Conservation (phyloP, 164 flowering plant genomes). For the Platanus orientalis region DNA sequence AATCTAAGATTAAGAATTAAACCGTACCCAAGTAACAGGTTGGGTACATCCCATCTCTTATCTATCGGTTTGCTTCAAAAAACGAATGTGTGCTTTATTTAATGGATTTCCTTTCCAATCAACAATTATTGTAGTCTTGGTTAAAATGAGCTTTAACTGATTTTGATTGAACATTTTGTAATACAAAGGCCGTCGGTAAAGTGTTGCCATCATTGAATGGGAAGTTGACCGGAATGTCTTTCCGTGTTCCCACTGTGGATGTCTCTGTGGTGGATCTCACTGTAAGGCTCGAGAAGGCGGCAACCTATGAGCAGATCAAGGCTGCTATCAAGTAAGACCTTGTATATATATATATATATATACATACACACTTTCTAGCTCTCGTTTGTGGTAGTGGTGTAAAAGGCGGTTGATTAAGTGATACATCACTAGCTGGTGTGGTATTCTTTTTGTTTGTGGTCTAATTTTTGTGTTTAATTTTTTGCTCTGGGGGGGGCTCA, state of each 20-base stretch:
- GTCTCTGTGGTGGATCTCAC: constrained; percentile 81
- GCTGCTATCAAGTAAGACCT: constrained; percentile 71
- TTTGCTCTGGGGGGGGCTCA: constrained; percentile 14
- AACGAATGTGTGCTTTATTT: no score
- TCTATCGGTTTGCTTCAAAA: no score
- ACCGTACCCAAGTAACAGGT: no score
- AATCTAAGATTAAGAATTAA: no score
- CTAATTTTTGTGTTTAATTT: neutral
- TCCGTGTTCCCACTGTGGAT: constrained; percentile 73
- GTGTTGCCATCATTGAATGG: constrained; percentile 70
- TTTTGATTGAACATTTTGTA: no score
- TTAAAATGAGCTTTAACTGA: no score
- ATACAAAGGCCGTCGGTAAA: constrained; percentile 65
- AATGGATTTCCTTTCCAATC: no score
- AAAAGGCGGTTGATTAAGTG: no score
- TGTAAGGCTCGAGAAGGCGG: constrained; percentile 61
- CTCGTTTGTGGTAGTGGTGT: neutral
- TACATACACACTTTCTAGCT: neutral
- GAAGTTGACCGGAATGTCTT: constrained; percentile 72
- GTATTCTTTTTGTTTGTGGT: neutral
- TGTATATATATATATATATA: no score
- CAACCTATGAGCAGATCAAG: constrained; percentile 57
- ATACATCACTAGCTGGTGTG: no score
- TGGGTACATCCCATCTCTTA: no score
- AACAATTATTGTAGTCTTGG: no score